These are phyloP conservation scores for Salix brachista DNA, from an alignment of 345 rosid species.

Conservation along the genomic window DNA sequence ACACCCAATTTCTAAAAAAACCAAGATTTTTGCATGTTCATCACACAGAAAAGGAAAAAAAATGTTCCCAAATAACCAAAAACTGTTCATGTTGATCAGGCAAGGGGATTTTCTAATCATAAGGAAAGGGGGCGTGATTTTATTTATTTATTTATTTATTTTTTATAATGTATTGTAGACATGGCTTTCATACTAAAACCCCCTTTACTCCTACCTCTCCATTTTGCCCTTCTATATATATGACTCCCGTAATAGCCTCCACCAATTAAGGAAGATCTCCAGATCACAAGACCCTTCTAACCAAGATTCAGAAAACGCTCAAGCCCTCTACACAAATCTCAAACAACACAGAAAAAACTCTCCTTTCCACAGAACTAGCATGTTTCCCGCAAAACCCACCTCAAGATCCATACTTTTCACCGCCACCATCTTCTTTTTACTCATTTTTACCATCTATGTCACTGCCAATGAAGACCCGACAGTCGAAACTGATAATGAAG, in stretches of 20 bases:
- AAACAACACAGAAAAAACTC: background rate
- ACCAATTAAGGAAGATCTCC: conserved; percentile 26
- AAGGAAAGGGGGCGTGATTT: too few relatives aligned
- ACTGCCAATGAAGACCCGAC: conserved; percentile 24
- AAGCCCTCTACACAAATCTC: background rate
- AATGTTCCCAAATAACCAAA: too few relatives aligned
- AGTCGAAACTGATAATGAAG: conserved; percentile 6
- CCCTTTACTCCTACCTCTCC: background rate
- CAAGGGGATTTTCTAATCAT: too few relatives aligned
- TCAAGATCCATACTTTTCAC: conserved; percentile 42
- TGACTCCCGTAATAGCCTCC: conserved; percentile 1
- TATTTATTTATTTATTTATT: too few relatives aligned
- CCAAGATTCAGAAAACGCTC: background rate
- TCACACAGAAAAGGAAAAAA: too few relatives aligned
- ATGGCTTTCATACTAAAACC: too few relatives aligned
- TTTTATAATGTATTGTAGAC: too few relatives aligned
- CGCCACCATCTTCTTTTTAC: conserved; percentile 37
- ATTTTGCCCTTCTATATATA: background rate
- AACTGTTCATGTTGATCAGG: too few relatives aligned
- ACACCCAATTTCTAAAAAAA: too few relatives aligned
- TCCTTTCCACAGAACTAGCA: conserved; percentile 16
- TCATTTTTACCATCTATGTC: conserved; percentile 27
- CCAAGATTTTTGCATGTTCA: too few relatives aligned
- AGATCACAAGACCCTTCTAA: background rate
- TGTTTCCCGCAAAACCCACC: conserved; percentile 35